phyloP scores from a whole-genome alignment of 805 yeast genomes.

The Saccharomycopsis javanensis region DNA sequence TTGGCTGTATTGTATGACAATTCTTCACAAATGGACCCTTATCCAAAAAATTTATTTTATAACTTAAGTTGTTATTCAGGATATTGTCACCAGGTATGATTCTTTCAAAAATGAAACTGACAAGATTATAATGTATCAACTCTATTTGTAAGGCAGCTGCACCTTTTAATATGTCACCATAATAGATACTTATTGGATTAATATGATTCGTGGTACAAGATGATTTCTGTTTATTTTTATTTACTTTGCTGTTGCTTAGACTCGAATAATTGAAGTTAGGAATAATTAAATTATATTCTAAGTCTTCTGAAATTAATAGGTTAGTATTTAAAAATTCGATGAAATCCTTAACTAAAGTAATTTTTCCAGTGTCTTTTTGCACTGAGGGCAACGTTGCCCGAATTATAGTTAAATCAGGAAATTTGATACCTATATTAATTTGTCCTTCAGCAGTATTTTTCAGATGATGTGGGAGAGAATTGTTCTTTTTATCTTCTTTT shows the following conservation, averaged over 20 bases:
- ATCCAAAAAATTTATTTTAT: constrained; percentile 13
- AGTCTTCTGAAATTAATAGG: constrained; percentile 19
- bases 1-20: constrained; percentile 4
- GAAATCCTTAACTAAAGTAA: constrained; percentile 24
- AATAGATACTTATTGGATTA: constrained; percentile 15
- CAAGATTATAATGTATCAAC: constrained; percentile 21
- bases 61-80: not conserved
- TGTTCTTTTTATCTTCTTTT: constrained; percentile 5
- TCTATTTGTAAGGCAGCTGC: constrained; percentile 20
- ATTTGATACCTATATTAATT: constrained; percentile 26
- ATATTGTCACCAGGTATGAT: constrained; percentile 21
- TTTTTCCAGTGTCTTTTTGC: not conserved
- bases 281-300: constrained; percentile 15
- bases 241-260: constrained; percentile 6
- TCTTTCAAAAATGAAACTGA: constrained; percentile 14
- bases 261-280: constrained; percentile 9
- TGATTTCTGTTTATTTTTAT: not conserved
- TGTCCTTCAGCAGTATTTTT: constrained; percentile 19
- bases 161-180: constrained; percentile 23
- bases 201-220: constrained; percentile 10
- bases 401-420: constrained; percentile 27
- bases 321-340: constrained; percentile 21
- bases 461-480: constrained; percentile 6
- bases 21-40: constrained; percentile 22
- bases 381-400: constrained; percentile 23